Evolutionary conservation across 352 stramenopile species (phyloP).

Genomic region (Pythium monospermum): DNA sequence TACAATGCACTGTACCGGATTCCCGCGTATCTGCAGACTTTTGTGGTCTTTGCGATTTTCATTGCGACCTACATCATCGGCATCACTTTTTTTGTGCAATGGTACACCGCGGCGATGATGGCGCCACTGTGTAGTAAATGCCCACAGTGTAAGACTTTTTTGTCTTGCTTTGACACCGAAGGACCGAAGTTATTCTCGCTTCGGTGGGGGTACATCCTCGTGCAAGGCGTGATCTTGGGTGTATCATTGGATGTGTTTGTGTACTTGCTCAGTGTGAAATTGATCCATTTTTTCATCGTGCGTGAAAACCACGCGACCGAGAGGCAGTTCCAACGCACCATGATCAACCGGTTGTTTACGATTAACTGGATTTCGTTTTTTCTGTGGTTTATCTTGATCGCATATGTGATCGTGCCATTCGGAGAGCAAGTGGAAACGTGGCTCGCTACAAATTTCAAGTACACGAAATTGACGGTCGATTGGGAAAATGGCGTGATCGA

Average conservation of each 20-base stretch:
- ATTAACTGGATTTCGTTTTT: conserved; percentile 91
- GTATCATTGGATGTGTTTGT: conserved; percentile 83
- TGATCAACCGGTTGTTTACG: conserved; percentile 81
- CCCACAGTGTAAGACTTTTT: conserved; percentile 58
- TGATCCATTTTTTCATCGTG: conserved; percentile 78
- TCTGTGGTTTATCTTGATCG: conserved; percentile 86
- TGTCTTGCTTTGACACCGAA: conserved; percentile 81
- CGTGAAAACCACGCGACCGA: conserved; percentile 82
- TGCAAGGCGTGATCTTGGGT: conserved; percentile 75
- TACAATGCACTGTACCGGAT: conserved; percentile 78
- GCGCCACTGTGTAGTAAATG: conserved; percentile 76
- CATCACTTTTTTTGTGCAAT: conserved; percentile 85
- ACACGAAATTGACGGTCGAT: conserved; percentile 74
- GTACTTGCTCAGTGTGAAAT: conserved; percentile 78
- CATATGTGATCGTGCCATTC: conserved; percentile 85
- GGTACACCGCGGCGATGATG: conserved; percentile 86
- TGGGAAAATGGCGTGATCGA: conserved; percentile 85
- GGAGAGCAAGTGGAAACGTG: conserved; percentile 74
- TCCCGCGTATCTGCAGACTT: conserved; percentile 75
- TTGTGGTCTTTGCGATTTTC: conserved; percentile 75
- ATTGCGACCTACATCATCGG: conserved; percentile 73
- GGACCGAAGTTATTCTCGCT: conserved; percentile 63
- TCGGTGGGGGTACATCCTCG: conserved; percentile 81
- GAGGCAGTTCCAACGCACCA: conserved; percentile 75
- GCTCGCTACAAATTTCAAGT: conserved; percentile 72